phyloP scores from a whole-genome alignment of 2,329 filamentous ascomycete genomes.

The Botrytis squamosa region DNA sequence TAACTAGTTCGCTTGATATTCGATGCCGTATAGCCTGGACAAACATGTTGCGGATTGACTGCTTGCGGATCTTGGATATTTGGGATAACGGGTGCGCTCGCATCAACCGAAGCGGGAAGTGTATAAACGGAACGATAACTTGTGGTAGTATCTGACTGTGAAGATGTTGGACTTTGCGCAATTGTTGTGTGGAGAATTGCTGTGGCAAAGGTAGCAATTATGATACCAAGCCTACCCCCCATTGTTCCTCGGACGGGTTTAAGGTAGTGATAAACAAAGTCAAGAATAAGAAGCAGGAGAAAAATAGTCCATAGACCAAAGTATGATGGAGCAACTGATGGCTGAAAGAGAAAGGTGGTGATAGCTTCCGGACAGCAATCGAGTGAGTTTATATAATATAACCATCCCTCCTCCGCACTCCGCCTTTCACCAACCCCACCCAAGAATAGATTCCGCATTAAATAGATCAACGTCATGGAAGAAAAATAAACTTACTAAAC shows the following conservation, averaged over 20 bases:
- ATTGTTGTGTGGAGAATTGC: slow-evolving; percentile 22
- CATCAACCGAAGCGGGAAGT: slow-evolving; percentile 47
- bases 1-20: slow-evolving; percentile 53
- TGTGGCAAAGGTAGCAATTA: slow-evolving; percentile 23
- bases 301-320: not conserved
- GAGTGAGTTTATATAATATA: slow-evolving; percentile 1
- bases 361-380: not conserved
- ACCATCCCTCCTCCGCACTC: not conserved
- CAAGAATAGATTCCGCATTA: not conserved
- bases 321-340: not conserved
- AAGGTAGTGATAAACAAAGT: not conserved
- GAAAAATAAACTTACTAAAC: not conserved
- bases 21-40: slow-evolving; percentile 67
- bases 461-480: not conserved
- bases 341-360: not conserved
- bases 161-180: slow-evolving; percentile 26
- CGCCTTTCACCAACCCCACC: not conserved
- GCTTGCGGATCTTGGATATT: slow-evolving; percentile 65
- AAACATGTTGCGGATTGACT: slow-evolving; percentile 51
- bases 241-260: slow-evolving; percentile 23
- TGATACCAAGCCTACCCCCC: slow-evolving; percentile 22
- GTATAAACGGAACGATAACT: slow-evolving; percentile 43
- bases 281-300: not conserved
- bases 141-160: slow-evolving; percentile 23
- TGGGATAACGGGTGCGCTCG: slow-evolving; percentile 52